These are phyloP conservation scores for Chenopodium formosanum DNA, from an alignment of 148 eudicot genomes.

Conservation along the genomic window DNA sequence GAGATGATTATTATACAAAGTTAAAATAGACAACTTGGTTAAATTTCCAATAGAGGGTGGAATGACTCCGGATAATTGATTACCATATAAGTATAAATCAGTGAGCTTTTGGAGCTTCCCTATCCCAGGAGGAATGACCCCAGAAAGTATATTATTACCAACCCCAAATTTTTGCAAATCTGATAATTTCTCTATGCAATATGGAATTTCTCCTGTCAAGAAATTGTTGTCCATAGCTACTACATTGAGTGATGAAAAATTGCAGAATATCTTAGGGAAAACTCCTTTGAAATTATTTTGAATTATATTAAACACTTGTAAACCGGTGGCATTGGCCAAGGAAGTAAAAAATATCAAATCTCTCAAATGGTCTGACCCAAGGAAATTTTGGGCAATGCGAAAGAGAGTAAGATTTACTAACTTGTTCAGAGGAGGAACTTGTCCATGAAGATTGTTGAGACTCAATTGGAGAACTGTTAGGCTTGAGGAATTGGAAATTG, in stretches of 20 bases:
- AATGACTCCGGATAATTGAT: constrained; percentile 29
- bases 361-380: constrained; percentile 20
- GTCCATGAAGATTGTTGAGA: constrained; percentile 12
- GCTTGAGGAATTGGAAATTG: constrained; percentile 21
- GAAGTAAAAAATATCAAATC: constrained; percentile 33
- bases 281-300: constrained; percentile 32
- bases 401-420: not conserved
- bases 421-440: constrained; percentile 18
- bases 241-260: constrained; percentile 26
- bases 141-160: constrained; percentile 16
- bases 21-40: constrained; percentile 4
- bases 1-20: constrained; percentile 20
- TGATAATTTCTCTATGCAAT: constrained; percentile 25
- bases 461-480: not conserved
- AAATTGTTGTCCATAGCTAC: not conserved
- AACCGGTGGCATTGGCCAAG: constrained; percentile 27
- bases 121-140: constrained; percentile 30
- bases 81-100: not conserved
- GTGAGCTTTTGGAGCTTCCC: constrained; percentile 22
- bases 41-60: constrained; percentile 36
- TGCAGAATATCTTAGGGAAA: constrained; percentile 30
- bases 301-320: not conserved
- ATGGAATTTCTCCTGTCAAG: constrained; percentile 31
- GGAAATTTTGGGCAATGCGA: constrained; percentile 10
- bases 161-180: not conserved